These are phyloP conservation scores for Pseudogymnoascus sp. DNA, from an alignment of 2,329 filamentous ascomycete genomes.

Conservation along the genomic window DNA sequence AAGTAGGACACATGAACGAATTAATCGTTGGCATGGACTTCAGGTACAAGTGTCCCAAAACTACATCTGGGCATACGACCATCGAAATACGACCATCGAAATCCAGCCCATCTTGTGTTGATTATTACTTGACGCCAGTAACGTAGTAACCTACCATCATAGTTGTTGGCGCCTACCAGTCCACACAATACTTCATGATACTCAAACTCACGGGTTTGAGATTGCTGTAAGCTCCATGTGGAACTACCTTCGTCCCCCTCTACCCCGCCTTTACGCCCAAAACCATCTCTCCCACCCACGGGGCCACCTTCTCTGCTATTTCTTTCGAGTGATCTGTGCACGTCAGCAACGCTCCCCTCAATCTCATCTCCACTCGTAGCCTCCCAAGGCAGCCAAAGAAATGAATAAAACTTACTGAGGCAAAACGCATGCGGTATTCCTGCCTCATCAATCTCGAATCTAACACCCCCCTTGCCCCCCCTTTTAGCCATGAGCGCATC, in stretches of 20 bases:
- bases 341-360: conserved; percentile 15
- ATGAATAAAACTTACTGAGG: conserved; percentile 37
- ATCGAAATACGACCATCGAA: too few relatives aligned
- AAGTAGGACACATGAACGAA: too few relatives aligned
- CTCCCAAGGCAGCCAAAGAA: background rate
- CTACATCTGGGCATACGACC: too few relatives aligned
- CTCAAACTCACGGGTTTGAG: background rate
- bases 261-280: background rate
- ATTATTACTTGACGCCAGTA: too few relatives aligned
- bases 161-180: background rate
- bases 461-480: conserved; percentile 24
- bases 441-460: conserved; percentile 45
- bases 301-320: conserved; percentile 43
- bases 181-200: background rate
- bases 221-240: background rate
- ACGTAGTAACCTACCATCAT: too few relatives aligned
- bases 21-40: too few relatives aligned
- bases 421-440: conserved; percentile 58
- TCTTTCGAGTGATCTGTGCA: conserved; percentile 40
- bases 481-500: conserved; percentile 49
- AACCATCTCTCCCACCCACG: conserved; percentile 30
- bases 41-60: too few relatives aligned
- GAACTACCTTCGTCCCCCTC: background rate
- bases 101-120: too few relatives aligned
- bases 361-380: background rate